These are phyloP conservation scores for Aschersonia sp. DNA, from an alignment of 2,329 filamentous ascomycete species.

Conservation along the genomic window DNA sequence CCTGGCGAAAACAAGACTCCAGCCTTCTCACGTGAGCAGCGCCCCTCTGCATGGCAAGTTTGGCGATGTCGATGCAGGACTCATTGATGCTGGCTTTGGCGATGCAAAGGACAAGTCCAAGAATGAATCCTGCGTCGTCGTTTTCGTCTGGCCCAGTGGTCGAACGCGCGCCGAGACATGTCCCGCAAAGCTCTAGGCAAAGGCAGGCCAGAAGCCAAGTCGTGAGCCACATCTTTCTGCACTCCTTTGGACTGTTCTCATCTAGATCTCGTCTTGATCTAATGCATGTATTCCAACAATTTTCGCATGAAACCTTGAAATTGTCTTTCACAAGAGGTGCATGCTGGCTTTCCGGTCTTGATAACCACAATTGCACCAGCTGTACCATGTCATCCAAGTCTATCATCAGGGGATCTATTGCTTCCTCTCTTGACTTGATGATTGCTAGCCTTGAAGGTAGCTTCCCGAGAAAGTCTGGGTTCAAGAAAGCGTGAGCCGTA, in stretches of 20 bases:
- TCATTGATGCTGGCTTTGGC: slow-evolving; percentile 34
- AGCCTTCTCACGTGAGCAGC: slow-evolving; percentile 16
- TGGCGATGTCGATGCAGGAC: slow-evolving; percentile 39
- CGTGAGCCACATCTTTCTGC: slow-evolving; percentile 19
- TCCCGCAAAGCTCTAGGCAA: slow-evolving; percentile 44
- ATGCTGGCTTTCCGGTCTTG: background rate
- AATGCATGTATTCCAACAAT: slow-evolving; percentile 54
- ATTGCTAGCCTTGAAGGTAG: slow-evolving; percentile 11
- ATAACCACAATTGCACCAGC: slow-evolving; percentile 6
- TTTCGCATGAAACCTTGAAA: slow-evolving; percentile 28
- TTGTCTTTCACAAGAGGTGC: background rate
- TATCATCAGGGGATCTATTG: slow-evolving; percentile 23
- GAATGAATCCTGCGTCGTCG: slow-evolving; percentile 35
- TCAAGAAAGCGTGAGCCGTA: background rate
- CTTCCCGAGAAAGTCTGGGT: slow-evolving; percentile 13
- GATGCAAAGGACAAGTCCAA: slow-evolving; percentile 56
- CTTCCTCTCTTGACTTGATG: slow-evolving; percentile 14
- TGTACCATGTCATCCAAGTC: slow-evolving; percentile 15
- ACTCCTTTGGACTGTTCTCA: slow-evolving; percentile 7
- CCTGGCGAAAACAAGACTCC: background rate
- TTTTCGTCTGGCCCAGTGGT: slow-evolving; percentile 8
- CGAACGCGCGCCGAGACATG: slow-evolving; percentile 12
- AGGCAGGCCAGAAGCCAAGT: slow-evolving; percentile 47
- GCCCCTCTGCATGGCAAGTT: slow-evolving; percentile 47
- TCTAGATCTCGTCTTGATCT: slow-evolving; percentile 23